Evolutionary conservation across 2,329 filamentous ascomycete genomes (phyloP).

Genomic region (Talaromyces sp.): DNA sequence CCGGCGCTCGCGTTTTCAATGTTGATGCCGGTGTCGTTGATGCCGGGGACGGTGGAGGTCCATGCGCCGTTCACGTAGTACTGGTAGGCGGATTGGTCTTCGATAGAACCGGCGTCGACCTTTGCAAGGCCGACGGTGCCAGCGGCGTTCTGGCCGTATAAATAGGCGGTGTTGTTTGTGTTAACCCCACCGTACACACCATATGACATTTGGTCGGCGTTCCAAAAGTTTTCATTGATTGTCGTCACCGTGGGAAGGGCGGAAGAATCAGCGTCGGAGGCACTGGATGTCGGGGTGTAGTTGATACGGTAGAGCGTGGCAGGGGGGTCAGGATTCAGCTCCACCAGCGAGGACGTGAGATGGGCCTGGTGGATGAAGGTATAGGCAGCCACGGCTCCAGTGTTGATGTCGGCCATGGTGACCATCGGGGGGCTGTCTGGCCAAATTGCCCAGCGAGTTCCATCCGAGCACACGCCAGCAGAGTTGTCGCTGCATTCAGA

Average conservation of each 20-base stretch:
- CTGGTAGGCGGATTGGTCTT: conserved; percentile 6
- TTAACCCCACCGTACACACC: conserved; percentile 1
- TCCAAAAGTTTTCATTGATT: conserved; percentile 19
- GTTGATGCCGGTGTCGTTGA: conserved; percentile 11
- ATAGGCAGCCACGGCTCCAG: conserved; percentile 12
- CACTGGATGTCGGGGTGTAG: conserved; percentile 12
- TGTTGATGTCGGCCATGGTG: conserved; percentile 11
- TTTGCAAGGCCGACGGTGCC: conserved; percentile 7
- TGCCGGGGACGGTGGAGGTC: conserved; percentile 3
- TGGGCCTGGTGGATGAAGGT: conserved; percentile 21
- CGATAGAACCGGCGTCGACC: not conserved
- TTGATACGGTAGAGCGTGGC: conserved; percentile 19
- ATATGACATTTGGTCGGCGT: conserved; percentile 16
- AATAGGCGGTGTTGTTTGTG: conserved; percentile 2
- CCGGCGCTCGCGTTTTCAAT: conserved; percentile 23
- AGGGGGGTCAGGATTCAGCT: conserved; percentile 16
- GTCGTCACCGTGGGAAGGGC: conserved; percentile 16
- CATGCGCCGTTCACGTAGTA: conserved; percentile 7
- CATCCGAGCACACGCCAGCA: conserved; percentile 11
- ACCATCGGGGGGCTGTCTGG: conserved; percentile 20
- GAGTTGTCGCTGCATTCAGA: conserved; percentile 11
- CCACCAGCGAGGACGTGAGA: conserved; percentile 10
- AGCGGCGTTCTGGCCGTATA: conserved; percentile 6
- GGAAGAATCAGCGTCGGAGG: not conserved
- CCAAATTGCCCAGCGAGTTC: conserved; percentile 20